phyloP scores from a whole-genome alignment of 2,329 filamentous ascomycete species.

The Pseudogymnoascus sp. region DNA sequence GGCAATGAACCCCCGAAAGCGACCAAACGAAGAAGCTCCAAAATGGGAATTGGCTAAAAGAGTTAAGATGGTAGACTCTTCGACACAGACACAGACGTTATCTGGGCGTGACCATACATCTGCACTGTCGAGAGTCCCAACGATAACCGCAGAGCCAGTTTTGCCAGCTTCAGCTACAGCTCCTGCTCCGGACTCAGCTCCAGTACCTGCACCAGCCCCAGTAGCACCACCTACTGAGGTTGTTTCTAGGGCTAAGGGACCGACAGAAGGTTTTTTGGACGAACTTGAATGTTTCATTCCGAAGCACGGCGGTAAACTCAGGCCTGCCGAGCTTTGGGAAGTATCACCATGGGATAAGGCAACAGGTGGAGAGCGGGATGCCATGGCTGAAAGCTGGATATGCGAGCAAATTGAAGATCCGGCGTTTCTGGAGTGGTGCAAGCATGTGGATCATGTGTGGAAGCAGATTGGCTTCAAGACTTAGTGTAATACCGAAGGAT shows the following conservation, averaged over 20 bases:
- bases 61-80: conserved; percentile 24
- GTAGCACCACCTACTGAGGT: background rate
- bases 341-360: conserved; percentile 21
- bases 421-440: conserved; percentile 42
- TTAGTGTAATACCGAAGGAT: conserved; percentile 1
- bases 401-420: conserved; percentile 41
- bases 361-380: conserved; percentile 34
- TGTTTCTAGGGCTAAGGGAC: background rate
- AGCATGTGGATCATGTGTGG: conserved; percentile 45
- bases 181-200: background rate
- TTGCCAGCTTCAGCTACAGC: background rate
- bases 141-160: conserved; percentile 1
- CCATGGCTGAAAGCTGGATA: conserved; percentile 42
- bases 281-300: conserved; percentile 21
- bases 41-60: conserved; percentile 19
- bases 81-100: conserved; percentile 26
- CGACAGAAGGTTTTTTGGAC: conserved; percentile 18
- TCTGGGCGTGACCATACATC: conserved; percentile 17
- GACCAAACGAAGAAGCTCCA: conserved; percentile 10
- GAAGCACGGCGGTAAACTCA: conserved; percentile 19
- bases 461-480: conserved; percentile 38
- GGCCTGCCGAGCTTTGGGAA: conserved; percentile 24
- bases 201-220: background rate
- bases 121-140: background rate
- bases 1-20: conserved; percentile 16